A percentile compares a stretch with the other conserved stretches of the same genome.
These are phyloP conservation scores for Hypoxylon subgilvum DNA, from an alignment of 495 filamentous ascomycete species.

Conservation along the genomic window DNA sequence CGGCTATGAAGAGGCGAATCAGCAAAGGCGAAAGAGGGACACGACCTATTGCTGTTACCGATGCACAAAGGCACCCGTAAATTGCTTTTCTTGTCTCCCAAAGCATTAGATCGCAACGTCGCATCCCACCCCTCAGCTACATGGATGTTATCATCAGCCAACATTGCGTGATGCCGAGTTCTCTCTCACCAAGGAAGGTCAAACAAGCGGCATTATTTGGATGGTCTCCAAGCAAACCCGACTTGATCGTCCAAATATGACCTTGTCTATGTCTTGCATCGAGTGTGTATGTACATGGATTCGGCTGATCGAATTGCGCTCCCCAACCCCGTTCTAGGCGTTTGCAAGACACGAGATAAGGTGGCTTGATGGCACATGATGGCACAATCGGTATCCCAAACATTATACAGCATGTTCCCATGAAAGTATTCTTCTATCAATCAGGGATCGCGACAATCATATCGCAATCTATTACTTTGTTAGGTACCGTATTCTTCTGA, in stretches of 20 bases:
- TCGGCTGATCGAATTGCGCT: not conserved
- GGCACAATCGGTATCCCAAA: too few relatives aligned
- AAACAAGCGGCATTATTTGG: not conserved
- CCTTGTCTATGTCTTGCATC: not conserved
- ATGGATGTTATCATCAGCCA: constrained; percentile 27
- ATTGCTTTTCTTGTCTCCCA: constrained; percentile 2
- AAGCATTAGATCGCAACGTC: constrained; percentile 16
- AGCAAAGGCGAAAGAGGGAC: too few relatives aligned
- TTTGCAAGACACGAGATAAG: too few relatives aligned
- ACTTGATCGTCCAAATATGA: constrained; percentile 1
- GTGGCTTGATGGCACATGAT: too few relatives aligned
- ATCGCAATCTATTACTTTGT: too few relatives aligned
- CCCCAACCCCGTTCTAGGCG: constrained; percentile 5
- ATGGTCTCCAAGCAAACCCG: not conserved
- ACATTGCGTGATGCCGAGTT: constrained; percentile 34
- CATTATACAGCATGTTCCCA: too few relatives aligned
- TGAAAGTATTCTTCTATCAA: too few relatives aligned
- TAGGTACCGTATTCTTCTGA: too few relatives aligned
- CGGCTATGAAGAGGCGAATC: too few relatives aligned
- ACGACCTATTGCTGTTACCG: not conserved
- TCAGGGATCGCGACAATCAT: too few relatives aligned
- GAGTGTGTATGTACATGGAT: not conserved
- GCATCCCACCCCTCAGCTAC: constrained; percentile 20
- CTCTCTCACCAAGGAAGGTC: constrained; percentile 36
- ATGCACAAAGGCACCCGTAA: not conserved